These are phyloP conservation scores for Ceratobasidium sp. DNA, from an alignment of 1,284 basidiomycete genomes.

Conservation along the genomic window DNA sequence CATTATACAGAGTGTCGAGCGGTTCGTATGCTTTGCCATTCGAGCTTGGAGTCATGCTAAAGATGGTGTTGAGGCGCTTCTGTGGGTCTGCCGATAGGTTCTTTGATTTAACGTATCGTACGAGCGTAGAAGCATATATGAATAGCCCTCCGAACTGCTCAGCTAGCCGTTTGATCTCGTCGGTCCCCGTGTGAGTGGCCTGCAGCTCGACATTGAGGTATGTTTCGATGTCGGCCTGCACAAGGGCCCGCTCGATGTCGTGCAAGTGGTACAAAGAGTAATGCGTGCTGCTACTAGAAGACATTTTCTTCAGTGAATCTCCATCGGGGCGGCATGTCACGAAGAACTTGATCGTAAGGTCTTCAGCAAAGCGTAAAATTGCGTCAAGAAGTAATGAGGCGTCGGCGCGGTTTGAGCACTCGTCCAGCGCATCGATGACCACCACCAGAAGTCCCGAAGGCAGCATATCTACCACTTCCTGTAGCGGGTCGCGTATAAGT, in stretches of 20 bases:
- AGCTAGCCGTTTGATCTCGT: slow-evolving; percentile 24
- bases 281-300: too few species aligned
- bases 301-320: background rate
- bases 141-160: slow-evolving; percentile 25
- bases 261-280: slow-evolving; percentile 17
- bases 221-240: slow-evolving; percentile 36
- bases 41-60: background rate
- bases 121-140: slow-evolving; percentile 32
- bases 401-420: slow-evolving; percentile 6
- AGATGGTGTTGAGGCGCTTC: background rate
- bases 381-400: background rate
- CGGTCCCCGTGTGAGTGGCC: background rate
- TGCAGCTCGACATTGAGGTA: slow-evolving; percentile 27
- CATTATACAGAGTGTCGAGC: background rate
- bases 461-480: background rate
- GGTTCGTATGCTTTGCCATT: background rate
- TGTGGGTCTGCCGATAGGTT: background rate
- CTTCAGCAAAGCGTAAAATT: background rate
- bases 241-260: slow-evolving; percentile 41
- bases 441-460: background rate
- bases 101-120: background rate
- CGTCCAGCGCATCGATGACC: slow-evolving; percentile 43
- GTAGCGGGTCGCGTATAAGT: background rate
- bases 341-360: slow-evolving; percentile 15
- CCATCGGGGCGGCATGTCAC: background rate